Base-by-base conservation (phyloP, 257 asterid species). In the Scutellaria galericulata region DNA sequence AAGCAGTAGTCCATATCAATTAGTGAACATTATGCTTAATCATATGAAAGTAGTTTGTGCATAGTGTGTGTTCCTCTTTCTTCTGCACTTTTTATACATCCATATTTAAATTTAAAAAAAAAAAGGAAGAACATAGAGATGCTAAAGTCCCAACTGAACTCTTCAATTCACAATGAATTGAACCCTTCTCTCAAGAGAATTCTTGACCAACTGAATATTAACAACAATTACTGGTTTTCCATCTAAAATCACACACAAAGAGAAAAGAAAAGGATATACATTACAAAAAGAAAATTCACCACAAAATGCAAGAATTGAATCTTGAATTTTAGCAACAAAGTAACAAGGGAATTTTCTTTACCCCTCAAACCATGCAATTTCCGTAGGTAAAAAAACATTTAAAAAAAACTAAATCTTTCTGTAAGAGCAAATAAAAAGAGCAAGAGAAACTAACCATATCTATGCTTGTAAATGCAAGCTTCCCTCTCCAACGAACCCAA, bases 401-500 rank as follows among this genome's bases (percentile, higher is more conserved):
- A 37, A 53, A 44, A 18, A n/a, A 41, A 62, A 20, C 20, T 35
- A 44, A 27, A 37, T 39, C 48, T 24, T 45, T 63, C 12, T 22
- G 20, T 57, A 59, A 66, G 13, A 56, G 22, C 45, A 56, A 67
- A 6, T 4, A 8, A 24, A 10, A 10, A 65, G 13, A 45, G 13
- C 12, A 59, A 71, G 55, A 40, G 42, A 15, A 64, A 81, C 87
- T 58, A 72, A 94, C 97, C 99, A 75, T 78, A 75, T 81, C 85
- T 88, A 42, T 77, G 80, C 83, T 84, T 85, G 80, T 70, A 88
- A 46, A 82, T 50, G 44, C 67, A 59, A 52, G 89, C 86, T 57
- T 89, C 96, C 64, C 85, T 84, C 35, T 81, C 83, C 83, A 86
- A 88, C 79, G 83, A 74, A 51, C 93, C 92, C 72, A 85, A 68